Conservation (phyloP, 1,139 yeast genomes). For the Kodamaea derodonti region DNA sequence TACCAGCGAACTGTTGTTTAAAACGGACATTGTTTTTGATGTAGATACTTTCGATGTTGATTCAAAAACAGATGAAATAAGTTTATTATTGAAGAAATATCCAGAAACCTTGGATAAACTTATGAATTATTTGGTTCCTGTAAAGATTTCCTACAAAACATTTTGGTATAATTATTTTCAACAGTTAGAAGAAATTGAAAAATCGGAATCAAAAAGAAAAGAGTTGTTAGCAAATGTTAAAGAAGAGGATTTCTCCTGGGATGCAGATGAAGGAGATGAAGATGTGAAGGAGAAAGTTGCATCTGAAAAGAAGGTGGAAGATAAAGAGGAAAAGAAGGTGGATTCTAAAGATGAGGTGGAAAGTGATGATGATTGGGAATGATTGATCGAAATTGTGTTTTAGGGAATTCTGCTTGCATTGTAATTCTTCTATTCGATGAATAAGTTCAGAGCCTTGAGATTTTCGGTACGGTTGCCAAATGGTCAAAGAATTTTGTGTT, state of each 20-base stretch:
- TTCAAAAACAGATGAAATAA: slow-evolving; percentile 49
- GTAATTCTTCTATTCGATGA: too few relatives aligned
- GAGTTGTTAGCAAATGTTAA: slow-evolving; percentile 45
- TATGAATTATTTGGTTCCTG: slow-evolving; percentile 68
- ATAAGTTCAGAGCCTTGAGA: too few relatives aligned
- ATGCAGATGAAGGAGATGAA: slow-evolving; percentile 58
- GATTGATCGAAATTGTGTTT: too few relatives aligned
- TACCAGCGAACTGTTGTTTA: slow-evolving; percentile 23
- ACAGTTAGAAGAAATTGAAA: slow-evolving; percentile 51
- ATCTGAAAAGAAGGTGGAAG: slow-evolving; percentile 7
- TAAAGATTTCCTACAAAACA: slow-evolving; percentile 48
- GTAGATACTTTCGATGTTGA: slow-evolving; percentile 41
- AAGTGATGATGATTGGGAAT: slow-evolving; percentile 9
- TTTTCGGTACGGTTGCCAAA: too few relatives aligned
- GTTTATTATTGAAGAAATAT: slow-evolving; percentile 44
- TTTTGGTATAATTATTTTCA: slow-evolving; percentile 79
- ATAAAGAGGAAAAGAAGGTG: slow-evolving; percentile 11
- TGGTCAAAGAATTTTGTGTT: too few relatives aligned
- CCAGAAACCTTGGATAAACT: slow-evolving; percentile 50
- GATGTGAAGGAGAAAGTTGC: slow-evolving; percentile 16
- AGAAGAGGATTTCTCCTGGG: slow-evolving; percentile 54
- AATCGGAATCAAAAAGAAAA: slow-evolving; percentile 66
- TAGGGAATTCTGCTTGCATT: too few relatives aligned
- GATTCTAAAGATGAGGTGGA: slow-evolving; percentile 6
- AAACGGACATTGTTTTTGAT: slow-evolving; percentile 14